phyloP scores from a whole-genome alignment of 345 rosid species.

The Isatis tinctoria region DNA sequence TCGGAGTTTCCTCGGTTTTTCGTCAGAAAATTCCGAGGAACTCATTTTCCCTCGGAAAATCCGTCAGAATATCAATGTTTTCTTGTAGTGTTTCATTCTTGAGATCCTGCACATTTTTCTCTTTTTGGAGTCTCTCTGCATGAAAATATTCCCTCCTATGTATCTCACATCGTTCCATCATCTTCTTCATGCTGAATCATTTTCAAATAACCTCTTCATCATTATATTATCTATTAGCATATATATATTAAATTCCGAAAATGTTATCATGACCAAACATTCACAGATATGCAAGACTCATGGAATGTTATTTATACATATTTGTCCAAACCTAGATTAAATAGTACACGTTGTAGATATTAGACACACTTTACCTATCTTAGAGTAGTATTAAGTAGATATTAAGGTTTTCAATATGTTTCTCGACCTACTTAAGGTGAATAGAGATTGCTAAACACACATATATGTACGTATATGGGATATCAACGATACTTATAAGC shows the following conservation, averaged over 20 bases:
- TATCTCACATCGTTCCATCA: constrained; percentile 39
- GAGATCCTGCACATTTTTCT: constrained; percentile 36
- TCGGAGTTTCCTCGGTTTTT: too few species aligned
- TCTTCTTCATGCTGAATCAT: constrained; percentile 40
- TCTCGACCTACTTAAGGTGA: background rate
- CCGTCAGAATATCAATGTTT: too few species aligned
- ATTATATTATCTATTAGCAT: background rate
- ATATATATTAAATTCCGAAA: background rate
- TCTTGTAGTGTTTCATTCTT: constrained; percentile 45
- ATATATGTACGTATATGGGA: background rate
- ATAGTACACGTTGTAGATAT: background rate
- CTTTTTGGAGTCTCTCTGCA: constrained; percentile 1
- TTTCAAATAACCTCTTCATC: background rate
- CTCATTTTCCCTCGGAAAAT: too few species aligned
- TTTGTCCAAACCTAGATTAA: background rate
- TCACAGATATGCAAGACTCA: background rate
- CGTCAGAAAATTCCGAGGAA: too few species aligned
- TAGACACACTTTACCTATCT: background rate
- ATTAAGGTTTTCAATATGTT: background rate
- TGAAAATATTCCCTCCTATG: constrained; percentile 13
- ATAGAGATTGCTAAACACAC: background rate
- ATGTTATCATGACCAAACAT: background rate
- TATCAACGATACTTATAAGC: background rate
- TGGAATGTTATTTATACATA: background rate
- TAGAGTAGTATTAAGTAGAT: background rate